Conservation (phyloP, 2,329 filamentous ascomycete species). For the Bretziella fagacearum region DNA sequence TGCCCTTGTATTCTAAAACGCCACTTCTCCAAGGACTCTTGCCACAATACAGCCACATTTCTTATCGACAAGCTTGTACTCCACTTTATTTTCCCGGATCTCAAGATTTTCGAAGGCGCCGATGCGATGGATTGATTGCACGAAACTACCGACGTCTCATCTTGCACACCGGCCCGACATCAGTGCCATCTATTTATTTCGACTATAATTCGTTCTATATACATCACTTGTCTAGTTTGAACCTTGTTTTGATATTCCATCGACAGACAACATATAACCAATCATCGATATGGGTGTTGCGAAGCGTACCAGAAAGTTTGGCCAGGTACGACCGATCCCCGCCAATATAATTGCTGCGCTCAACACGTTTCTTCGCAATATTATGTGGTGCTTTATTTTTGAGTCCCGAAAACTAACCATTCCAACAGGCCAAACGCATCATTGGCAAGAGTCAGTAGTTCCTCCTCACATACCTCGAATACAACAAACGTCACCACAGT, state of each 20-base stretch:
- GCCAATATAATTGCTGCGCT: slow-evolving; percentile 8
- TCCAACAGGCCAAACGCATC: slow-evolving; percentile 51
- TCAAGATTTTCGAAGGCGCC: slow-evolving; percentile 12
- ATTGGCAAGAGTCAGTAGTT: slow-evolving; percentile 47
- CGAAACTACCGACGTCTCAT: neutral
- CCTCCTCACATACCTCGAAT: no score
- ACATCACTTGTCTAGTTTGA: no score
- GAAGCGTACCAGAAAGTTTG: slow-evolving; percentile 89
- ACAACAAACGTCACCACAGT: no score
- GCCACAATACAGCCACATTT: neutral
- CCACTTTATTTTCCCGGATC: slow-evolving; percentile 13
- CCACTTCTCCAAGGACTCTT: neutral
- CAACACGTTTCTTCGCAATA: no score
- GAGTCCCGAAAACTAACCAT: no score
- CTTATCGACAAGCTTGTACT: slow-evolving; percentile 13
- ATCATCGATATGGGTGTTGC: slow-evolving; percentile 55
- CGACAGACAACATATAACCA: neutral
- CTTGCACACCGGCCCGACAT: no score
- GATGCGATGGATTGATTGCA: neutral
- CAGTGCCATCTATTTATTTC: no score
- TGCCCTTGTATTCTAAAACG: no score
- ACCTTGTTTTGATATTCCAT: no score
- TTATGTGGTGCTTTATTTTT: no score
- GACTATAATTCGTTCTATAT: no score
- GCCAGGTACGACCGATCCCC: slow-evolving; percentile 29